Base-by-base conservation (phyloP, 23 red algal genomes). In the Cyanidium caldarium region DNA sequence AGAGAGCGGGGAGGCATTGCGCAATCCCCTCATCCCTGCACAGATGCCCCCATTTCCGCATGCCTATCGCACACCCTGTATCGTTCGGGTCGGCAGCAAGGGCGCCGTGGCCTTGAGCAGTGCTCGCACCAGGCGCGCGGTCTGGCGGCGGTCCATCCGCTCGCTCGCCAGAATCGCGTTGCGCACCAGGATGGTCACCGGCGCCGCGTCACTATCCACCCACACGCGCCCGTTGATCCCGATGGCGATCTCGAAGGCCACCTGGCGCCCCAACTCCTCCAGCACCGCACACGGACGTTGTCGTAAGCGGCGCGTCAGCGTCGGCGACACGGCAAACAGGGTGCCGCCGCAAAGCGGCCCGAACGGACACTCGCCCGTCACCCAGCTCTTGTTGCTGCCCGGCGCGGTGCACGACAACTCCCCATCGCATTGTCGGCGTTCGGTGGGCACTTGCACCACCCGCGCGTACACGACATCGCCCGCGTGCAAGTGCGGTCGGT, bases 171-270 rank as follows among this genome's bases (percentile, higher is more conserved):
- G 1, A 21, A 94, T 73, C 20, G 77, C 67, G 42, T 70, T 40
- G 14, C 36, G 71, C 1, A 94, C 35, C n/a, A 85, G 29, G n/a
- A 94, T 68, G 1, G 82, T 84, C 40, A 67, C 37, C 34, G 40
- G 44, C 45, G 43, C 17, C 2, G 46, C 45, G 38, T 57, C 40
- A 16, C 72, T 46, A 39, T 86, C 41, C 15, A 95, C n/a, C 90
- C 90, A 95, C 35, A 95, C 77, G 19, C 74, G 33, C 16, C 90
- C 90, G 44, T 95, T 95, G 31, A 82, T 77, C 2, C 90, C 90
- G 34, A 87, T 80, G 15, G 80, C 90, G n/a, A 70, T 41, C 65
- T 95, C 78, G 65, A 95, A 94, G 29, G 75, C 35, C n/a, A 94
- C 44, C 58, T 33, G 33, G 10, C 43, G 23, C 30, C 87, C 87